Evolutionary conservation across 768 basidiomycete genomes (phyloP).

Genomic region (Termitomyces sp.): DNA sequence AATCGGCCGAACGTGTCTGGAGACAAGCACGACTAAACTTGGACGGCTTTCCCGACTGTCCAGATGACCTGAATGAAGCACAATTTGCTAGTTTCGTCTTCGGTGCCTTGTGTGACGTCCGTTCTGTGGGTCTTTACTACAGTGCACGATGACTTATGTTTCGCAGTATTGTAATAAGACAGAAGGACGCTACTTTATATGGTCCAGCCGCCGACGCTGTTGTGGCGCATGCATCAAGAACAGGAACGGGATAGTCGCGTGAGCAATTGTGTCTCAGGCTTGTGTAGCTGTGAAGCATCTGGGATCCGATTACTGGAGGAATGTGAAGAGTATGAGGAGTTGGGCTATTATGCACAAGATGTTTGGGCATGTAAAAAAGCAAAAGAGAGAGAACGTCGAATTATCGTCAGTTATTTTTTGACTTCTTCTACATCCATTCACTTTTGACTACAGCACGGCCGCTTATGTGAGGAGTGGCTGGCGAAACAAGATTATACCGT

Average conservation of each 20-base stretch:
- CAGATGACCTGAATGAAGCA: conserved; percentile 5
- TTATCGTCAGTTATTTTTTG: neutral
- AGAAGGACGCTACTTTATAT: conserved; percentile 2
- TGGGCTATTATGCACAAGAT: neutral
- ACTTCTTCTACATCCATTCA: neutral
- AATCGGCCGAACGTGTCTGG: conserved; percentile 4
- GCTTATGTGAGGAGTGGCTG: neutral
- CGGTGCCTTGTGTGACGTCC: conserved; percentile 2
- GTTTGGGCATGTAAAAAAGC: neutral
- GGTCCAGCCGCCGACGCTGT: conserved; percentile 5
- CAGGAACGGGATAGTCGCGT: neutral
- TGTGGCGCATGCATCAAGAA: conserved; percentile 7
- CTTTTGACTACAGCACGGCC: neutral
- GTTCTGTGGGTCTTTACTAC: neutral
- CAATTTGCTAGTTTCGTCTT: conserved; percentile 1
- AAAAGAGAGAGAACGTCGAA: neutral
- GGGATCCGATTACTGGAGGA: neutral
- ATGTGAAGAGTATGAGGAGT: neutral
- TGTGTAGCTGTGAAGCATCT: neutral
- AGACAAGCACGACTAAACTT: conserved; percentile 2
- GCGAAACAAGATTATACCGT: neutral
- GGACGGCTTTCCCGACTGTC: conserved; percentile 6
- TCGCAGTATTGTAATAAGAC: conserved; percentile 1
- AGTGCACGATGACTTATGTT: neutral
- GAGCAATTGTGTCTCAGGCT: neutral